phyloP scores from a whole-genome alignment of 2,329 filamentous ascomycete genomes.

The Fusarium sp. region DNA sequence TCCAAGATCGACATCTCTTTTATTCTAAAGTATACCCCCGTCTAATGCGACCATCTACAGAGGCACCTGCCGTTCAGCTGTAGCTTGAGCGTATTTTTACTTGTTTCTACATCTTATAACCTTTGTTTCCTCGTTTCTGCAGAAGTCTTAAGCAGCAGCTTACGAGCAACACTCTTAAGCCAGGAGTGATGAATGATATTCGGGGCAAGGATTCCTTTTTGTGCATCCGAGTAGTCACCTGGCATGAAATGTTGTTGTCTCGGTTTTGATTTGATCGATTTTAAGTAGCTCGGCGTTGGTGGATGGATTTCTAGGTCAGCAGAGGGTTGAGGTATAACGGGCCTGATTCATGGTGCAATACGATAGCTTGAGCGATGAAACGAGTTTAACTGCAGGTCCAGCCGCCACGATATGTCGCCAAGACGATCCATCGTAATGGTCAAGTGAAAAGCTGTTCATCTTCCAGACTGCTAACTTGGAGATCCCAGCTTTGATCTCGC shows the following conservation, averaged over 20 bases:
- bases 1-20: slow-evolving; percentile 10
- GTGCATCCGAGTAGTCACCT: slow-evolving; percentile 31
- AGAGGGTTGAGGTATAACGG: slow-evolving; percentile 21
- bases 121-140: slow-evolving; percentile 10
- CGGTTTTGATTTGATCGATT: slow-evolving; percentile 36
- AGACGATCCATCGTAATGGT: not conserved
- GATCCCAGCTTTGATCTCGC: too few species aligned
- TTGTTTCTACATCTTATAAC: slow-evolving; percentile 26
- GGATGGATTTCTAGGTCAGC: slow-evolving; percentile 37
- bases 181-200: slow-evolving; percentile 19
- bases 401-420: not conserved
- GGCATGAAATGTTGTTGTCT: slow-evolving; percentile 21
- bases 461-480: too few species aligned
- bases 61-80: slow-evolving; percentile 11
- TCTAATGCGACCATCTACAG: slow-evolving; percentile 29
- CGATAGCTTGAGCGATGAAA: slow-evolving; percentile 42
- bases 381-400: slow-evolving; percentile 23
- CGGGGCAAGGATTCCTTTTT: slow-evolving; percentile 21
- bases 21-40: slow-evolving; percentile 46
- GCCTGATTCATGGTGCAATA: slow-evolving; percentile 33
- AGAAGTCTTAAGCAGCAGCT: slow-evolving; percentile 2
- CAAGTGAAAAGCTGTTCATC: not conserved
- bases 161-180: slow-evolving; percentile 20
- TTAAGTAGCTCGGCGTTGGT: slow-evolving; percentile 50
- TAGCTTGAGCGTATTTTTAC: slow-evolving; percentile 26